Evolutionary conservation across 192 early-diverging fungal species (phyloP).

Genomic region (Linderina pennispora): DNA sequence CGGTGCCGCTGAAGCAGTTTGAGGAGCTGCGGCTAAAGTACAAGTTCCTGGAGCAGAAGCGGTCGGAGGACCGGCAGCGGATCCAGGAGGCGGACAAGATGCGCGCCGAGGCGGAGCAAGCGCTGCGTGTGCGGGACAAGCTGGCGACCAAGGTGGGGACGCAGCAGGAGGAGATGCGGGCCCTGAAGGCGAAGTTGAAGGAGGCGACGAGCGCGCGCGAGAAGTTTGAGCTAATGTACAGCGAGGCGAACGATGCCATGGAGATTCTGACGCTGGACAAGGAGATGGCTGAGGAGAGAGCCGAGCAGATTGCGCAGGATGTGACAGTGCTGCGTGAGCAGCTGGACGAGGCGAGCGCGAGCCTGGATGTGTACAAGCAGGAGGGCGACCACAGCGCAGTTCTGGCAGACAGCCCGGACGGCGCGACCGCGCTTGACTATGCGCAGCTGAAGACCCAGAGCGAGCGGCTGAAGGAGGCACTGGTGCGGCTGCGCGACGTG

Average conservation of each 20-base stretch:
- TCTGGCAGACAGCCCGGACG: neutral
- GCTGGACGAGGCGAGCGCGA: constrained; percentile 67
- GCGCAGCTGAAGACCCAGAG: constrained; percentile 75
- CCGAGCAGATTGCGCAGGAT: constrained; percentile 71
- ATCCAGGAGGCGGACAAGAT: constrained; percentile 66
- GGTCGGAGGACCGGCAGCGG: constrained; percentile 70
- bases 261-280: constrained; percentile 87
- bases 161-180: constrained; percentile 68
- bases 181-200: constrained; percentile 53
- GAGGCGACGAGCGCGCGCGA: constrained; percentile 57
- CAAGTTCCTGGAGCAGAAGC: constrained; percentile 70
- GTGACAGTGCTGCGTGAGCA: constrained; percentile 67
- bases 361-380: constrained; percentile 48
- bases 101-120: constrained; percentile 67
- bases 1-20: constrained; percentile 61
- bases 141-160: constrained; percentile 61
- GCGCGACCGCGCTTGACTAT: constrained; percentile 44
- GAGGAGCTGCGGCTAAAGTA: constrained; percentile 78
- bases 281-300: constrained; percentile 86
- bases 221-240: constrained; percentile 57
- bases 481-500: constrained; percentile 77
- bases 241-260: constrained; percentile 68
- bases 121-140: constrained; percentile 58
- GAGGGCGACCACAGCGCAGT: constrained; percentile 8
- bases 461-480: constrained; percentile 82